Evolutionary conservation across 73 alveolate species (phyloP).

Genomic region (Diophrys appendiculata): DNA sequence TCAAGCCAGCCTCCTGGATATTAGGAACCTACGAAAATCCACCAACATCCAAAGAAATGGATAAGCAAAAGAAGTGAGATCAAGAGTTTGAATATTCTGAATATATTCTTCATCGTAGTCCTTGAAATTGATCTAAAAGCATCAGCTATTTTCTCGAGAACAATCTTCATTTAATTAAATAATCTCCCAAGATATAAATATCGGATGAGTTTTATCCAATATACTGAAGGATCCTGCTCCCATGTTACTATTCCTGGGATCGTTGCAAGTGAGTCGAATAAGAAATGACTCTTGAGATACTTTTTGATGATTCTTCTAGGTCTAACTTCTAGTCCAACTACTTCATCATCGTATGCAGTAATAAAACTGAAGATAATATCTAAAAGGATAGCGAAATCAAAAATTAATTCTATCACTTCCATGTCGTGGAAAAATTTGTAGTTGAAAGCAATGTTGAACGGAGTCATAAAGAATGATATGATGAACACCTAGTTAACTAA

Average conservation of each 20-base stretch:
- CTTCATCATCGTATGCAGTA: slow-evolving; percentile 13
- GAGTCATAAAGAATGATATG: slow-evolving; percentile 5
- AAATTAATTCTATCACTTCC: neutral
- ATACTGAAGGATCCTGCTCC: neutral
- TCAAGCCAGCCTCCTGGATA: no score
- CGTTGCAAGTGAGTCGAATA: slow-evolving; percentile 5
- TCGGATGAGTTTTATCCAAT: neutral
- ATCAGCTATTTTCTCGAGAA: slow-evolving; percentile 3
- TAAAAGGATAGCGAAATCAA: neutral
- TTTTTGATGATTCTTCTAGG: neutral
- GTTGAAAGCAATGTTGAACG: neutral
- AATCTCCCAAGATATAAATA: neutral
- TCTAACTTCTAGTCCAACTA: neutral
- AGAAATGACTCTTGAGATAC: neutral
- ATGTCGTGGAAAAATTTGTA: neutral
- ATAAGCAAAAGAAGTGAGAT: no score
- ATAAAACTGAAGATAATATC: slow-evolving; percentile 8
- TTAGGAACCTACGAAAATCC: no score
- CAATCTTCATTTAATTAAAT: neutral
- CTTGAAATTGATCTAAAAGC: no score
- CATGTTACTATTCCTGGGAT: slow-evolving; percentile 8
- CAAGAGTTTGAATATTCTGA: no score
- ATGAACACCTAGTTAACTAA: neutral
- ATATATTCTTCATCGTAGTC: no score
- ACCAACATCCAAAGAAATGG: no score